Conservation (phyloP, 1,284 basidiomycete species). For the Ganoderma lucidum region DNA sequence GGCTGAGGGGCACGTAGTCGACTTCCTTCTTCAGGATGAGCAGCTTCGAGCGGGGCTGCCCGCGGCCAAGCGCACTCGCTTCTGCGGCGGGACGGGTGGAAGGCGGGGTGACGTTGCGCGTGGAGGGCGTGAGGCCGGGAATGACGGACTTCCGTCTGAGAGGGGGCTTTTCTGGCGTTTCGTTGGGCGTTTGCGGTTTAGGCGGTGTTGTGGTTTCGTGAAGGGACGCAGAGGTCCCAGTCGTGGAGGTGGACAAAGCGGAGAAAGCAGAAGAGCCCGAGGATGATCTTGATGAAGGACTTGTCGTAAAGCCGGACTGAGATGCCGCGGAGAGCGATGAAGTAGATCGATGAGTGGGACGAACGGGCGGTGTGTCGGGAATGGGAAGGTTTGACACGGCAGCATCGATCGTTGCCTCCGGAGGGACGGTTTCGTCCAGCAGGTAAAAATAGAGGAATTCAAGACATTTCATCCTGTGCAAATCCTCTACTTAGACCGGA, state of each 20-base stretch:
- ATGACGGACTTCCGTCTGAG: conserved; percentile 33
- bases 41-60: conserved; percentile 53
- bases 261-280: conserved; percentile 31
- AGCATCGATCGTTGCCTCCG: conserved; percentile 11
- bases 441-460: conserved; percentile 95
- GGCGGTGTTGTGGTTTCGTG: conserved; percentile 21
- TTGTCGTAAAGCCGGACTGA: conserved; percentile 18
- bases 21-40: conserved; percentile 74
- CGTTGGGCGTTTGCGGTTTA: conserved; percentile 23
- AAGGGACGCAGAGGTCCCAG: conserved; percentile 27
- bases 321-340: conserved; percentile 24
- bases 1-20: conserved; percentile 74
- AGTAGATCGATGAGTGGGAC: conserved; percentile 20
- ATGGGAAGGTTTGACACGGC: conserved; percentile 18
- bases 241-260: conserved; percentile 24
- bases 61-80: conserved; percentile 27
- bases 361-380: conserved; percentile 11
- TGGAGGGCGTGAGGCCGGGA: conserved; percentile 32
- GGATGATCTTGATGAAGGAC: conserved; percentile 25
- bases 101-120: conserved; percentile 33
- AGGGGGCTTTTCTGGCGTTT: conserved; percentile 18
- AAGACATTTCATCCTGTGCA: conserved; percentile 86
- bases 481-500: background rate
- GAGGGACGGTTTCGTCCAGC: conserved; percentile 67
- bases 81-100: conserved; percentile 1